Base-by-base conservation (phyloP, 2,329 filamentous ascomycete species). In the Epichloe sylvatica region DNA sequence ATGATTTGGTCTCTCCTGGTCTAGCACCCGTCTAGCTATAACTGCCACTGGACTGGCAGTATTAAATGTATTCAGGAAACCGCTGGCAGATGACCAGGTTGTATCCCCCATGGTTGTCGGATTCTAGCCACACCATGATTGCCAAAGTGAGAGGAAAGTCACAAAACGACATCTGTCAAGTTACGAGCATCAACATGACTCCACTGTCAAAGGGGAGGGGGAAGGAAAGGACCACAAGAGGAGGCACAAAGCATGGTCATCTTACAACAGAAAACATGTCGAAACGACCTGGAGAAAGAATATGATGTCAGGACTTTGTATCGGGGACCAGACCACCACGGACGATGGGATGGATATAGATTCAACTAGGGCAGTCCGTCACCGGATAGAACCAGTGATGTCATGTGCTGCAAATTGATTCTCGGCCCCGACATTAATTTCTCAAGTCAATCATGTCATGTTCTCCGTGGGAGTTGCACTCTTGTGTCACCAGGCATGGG, bases 301-400 rank as follows among this genome's bases (percentile, higher is more conserved):
- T 55, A 56, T 52, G 57, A 55, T 57, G 57, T 47, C 47, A 54
- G 51, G 48, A 50, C 53, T 55, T 51, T 34, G 15, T 39, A 7
- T 23, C 51, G 54, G 51, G 55, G 51, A 23, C 19, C 15, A 47
- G 53, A 54, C 49, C 49, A 45, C 56, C 56, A 13, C 41, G 33
- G 42, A 43, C 48, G 43, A 50, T 57, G 60, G 57, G 59, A 63
- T 64, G 64, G 60, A 60, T 61, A 66, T 68, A 71, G 67, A 71
- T 56, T 60, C 54, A 62, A 59, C 56, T 56, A 61, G 60, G 60
- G 62, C 63, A 62, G 61, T 68, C 66, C 62, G 65, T 64, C 66
- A 60, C 68, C 64, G 67, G 68, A 69, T 68, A 57, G 60, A 46
- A 45, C 38, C 34, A 43, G 35, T 42, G 50, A 44, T 43, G 43